A percentile compares a stretch with the other conserved stretches of the same genome.
phyloP scores from a whole-genome alignment of 176 grass and related monocot genomes.

The Oryza australiensis region DNA sequence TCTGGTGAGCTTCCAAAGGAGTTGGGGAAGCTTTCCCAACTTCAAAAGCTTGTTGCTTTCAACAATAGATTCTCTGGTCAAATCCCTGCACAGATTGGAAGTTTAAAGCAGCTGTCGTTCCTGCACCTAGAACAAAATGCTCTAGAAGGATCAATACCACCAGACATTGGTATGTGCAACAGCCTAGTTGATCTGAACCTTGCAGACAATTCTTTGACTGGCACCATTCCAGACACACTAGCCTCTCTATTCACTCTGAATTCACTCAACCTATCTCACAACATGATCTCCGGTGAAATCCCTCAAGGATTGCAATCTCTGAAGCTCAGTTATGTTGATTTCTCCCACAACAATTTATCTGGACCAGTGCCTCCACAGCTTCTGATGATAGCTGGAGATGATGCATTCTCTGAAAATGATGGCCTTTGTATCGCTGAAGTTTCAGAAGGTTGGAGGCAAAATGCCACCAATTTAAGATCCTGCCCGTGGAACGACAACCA shows the following conservation, averaged over 20 bases:
- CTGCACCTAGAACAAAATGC: constrained; percentile 78
- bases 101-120: constrained; percentile 69
- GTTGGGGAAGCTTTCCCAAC: constrained; percentile 54
- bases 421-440: constrained; percentile 58
- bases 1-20: constrained; percentile 65
- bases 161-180: constrained; percentile 61
- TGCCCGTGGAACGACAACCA: constrained; percentile 49
- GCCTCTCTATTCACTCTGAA: constrained; percentile 49
- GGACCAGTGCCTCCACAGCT: constrained; percentile 72
- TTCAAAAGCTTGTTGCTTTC: constrained; percentile 73
- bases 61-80: constrained; percentile 76
- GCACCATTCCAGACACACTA: constrained; percentile 59
- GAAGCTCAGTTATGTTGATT: constrained; percentile 77
- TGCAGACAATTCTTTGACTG: constrained; percentile 73
- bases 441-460: constrained; percentile 45
- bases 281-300: constrained; percentile 69
- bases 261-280: constrained; percentile 87
- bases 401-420: constrained; percentile 69
- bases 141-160: constrained; percentile 61
- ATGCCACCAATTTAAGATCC: constrained; percentile 46
- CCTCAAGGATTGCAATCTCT: constrained; percentile 62
- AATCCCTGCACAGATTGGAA: constrained; percentile 62
- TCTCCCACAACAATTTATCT: constrained; percentile 78
- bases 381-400: constrained; percentile 70
- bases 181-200: constrained; percentile 74